Base-by-base conservation (phyloP, 2,329 filamentous ascomycete species). In the Calonectria hongkongensis region DNA sequence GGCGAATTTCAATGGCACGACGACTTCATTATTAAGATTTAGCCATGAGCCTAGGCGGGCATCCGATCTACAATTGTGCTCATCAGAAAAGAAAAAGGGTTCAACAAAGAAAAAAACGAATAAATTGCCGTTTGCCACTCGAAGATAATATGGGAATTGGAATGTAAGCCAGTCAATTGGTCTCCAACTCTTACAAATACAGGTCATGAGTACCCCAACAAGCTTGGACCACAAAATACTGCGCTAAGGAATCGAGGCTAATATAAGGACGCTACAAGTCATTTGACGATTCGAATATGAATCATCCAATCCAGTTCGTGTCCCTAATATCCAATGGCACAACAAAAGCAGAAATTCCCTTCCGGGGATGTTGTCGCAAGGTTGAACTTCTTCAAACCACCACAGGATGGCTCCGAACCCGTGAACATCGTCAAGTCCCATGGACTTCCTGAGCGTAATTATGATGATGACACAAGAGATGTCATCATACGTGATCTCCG, bases 171-270 rank as follows among this genome's bases (percentile, higher is more conserved):
- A 18, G 7, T 7, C n/a, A 15, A 18, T 8, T 3, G 3, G 48
- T 54, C 48, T 54, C 48, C 48, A 54, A 54, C 15, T 54, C 27
- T 54, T 15, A 54, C 48, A 30, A 54, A 54, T 54, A 8, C 25
- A 3, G 13, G 30, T 28, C 30, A 28, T 13, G 30, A 51, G 30
- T 30, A 4, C 8, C 4, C 16, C 18, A 18, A 18, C 3, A 45
- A 18, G 41, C 41, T 7, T 5, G 8, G 16, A 13, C 16, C 8
- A 45, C 18, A n/a, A 6, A 8, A 45, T 45, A n/a, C 16, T 45
- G 41, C 18, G 16, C 13, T 7, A n/a, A 18, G 15, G 5, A 18
- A 45, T 2, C 41, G 15, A 18, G 18, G 6, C 6, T 4, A 18
- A 18, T 45, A 45, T 45, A 18, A 18, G 8, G 6, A n/a, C 10